Evolutionary conservation across 2,329 filamentous ascomycete genomes (phyloP), one percentile per base, ranked within the genome.

Genomic region (Conoideocrella luteorostrata): DNA sequence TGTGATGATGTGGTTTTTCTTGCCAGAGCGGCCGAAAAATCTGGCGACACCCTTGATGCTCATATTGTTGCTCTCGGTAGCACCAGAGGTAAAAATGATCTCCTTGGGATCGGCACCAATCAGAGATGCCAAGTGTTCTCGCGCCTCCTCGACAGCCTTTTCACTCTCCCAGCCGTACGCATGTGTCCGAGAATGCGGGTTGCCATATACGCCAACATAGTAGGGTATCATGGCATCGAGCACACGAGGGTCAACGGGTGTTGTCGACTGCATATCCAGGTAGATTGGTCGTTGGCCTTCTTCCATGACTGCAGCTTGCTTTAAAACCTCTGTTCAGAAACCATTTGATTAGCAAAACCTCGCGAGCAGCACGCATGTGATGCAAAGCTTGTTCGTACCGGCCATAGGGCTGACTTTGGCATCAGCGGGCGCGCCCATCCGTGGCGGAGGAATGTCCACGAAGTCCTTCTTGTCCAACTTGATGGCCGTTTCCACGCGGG

Each of bases 31-130:
- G 52, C 88, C 89, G 63, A 96, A 96, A 70, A 98, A 98, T 50
- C 91, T 79, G 17, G 93, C 90, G 7, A 98, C 91, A 51, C 93
- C 93, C 71, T 98, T 98, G 71, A 98, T 88, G 66, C 89, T 95
- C 93, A 98, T 98, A 60, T 98, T 98, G 69, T 98, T 98, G 62
- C 89, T 96, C 71, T 98, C 93, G 0, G 93, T 98, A 13, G 93
- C 93, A 44, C 93, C 93, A 57, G 90, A 96, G 6, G 93, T 98
- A 69, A 98, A 97, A 57, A 98, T 94, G 52, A 98, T 97, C 64
- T 98, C 93, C 68, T 98, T 98, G 5, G 93, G 74, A 62, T 98
- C 89, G 22, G 93, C 93, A 21, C 91, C 91, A 52, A 98, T 93
- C 44, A 98, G 77, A 30, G 75, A 76, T 3, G 93, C 93, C 51